Base-by-base conservation (phyloP, 2,329 filamentous ascomycete species). In the Fusarium sp. region DNA sequence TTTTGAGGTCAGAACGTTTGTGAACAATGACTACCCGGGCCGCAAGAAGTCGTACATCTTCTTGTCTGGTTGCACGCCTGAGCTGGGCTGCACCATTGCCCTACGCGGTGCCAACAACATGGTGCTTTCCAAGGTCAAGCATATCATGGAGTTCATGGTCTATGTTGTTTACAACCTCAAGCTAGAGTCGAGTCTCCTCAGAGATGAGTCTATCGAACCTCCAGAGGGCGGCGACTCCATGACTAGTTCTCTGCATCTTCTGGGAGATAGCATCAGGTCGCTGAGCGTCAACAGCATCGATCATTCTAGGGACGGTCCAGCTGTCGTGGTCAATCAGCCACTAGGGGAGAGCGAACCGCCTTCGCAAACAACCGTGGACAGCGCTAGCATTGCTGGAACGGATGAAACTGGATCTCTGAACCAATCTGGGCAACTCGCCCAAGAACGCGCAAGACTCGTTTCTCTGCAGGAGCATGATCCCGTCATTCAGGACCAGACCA, bases 101-200 rank as follows among this genome's bases (percentile, higher is more conserved):
- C 86, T 99, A 24, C 92, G 96, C 53, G 96, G 96, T 1, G 94
- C 93, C 5, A 91, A 93, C 67, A 92, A 91, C 33, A 85, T 89
- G 56, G 87, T 91, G 1, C 87, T 99, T 20, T 86, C 91, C 2
- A 93, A 92, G 76, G 91, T 99, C 81, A 99, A 99, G 83, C 90
- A 91, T 61, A 96, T 99, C 74, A 96, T 96, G 12, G 96, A 99
- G 80, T 98, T 99, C 80, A 98, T 99, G 96, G 93, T 97, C 40
- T 99, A 98, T 76, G 97, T 99, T 22, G 95, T 98, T 14, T 99
- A 99, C 83, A 99, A 98, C 77, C 87, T 99, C 62, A 98, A 97
- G 80, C 88, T 99, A 16, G 96, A 99, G 83, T 98, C 96, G 2
- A 98, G 94, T 76, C 86, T 99, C 53, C 94, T 99, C 89, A 90